These are phyloP conservation scores for Phycomyces blakesleeanus DNA, from an alignment of 192 early-diverging fungal genomes.

Conservation along the genomic window DNA sequence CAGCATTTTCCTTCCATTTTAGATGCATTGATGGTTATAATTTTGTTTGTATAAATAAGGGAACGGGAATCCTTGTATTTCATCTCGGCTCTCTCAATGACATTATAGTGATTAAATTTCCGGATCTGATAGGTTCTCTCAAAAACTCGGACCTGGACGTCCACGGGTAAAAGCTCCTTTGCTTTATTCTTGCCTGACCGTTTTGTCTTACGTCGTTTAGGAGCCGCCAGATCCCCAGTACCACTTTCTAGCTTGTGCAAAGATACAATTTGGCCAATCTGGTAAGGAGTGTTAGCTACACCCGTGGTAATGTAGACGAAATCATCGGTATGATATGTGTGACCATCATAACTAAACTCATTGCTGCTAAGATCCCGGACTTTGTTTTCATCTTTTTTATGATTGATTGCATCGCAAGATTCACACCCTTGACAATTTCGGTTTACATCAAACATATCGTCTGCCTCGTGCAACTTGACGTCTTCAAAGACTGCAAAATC, in stretches of 20 bases:
- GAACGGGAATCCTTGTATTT: background rate
- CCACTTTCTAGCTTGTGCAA: background rate
- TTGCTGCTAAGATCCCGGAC: slow-evolving; percentile 5
- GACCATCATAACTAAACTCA: slow-evolving; percentile 18
- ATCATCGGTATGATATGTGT: slow-evolving; percentile 53
- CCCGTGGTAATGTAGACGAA: slow-evolving; percentile 53
- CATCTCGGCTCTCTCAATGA: background rate
- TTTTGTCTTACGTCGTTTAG: background rate
- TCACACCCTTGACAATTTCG: slow-evolving; percentile 12
- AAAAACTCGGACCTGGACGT: background rate
- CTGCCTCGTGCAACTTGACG: slow-evolving; percentile 30
- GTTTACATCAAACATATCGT: background rate
- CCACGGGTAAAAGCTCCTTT: background rate
- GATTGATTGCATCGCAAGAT: slow-evolving; percentile 10
- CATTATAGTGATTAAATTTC: background rate
- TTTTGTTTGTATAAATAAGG: slow-evolving; percentile 2
- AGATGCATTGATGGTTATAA: slow-evolving; percentile 18
- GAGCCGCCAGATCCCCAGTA: background rate
- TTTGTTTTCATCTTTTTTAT: background rate
- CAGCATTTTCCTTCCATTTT: slow-evolving; percentile 55
- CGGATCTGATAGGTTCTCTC: background rate
- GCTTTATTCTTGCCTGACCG: background rate
- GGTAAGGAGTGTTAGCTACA: slow-evolving; percentile 14
- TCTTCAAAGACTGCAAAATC: slow-evolving; percentile 52
- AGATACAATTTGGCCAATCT: slow-evolving; percentile 12